A percentile compares a stretch with the other conserved stretches of the same genome.
phyloP scores from a whole-genome alignment of 257 asterid genomes.

The Solanum appendiculatum region DNA sequence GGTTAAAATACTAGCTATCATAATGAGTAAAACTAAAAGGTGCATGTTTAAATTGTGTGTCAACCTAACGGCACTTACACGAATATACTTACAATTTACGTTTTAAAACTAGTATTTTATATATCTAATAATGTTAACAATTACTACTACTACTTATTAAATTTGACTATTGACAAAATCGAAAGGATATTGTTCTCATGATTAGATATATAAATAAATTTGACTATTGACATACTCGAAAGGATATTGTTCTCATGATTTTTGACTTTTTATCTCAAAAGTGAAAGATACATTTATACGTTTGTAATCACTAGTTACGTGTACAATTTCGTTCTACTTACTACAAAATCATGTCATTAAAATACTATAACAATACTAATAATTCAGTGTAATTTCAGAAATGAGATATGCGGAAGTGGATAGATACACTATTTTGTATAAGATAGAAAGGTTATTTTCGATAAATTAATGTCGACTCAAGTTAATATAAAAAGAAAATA shows the following conservation, averaged over 20 bases:
- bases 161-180: background rate
- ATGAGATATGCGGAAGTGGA: too few species aligned
- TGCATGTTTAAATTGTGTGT: background rate
- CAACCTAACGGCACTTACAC: background rate
- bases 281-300: background rate
- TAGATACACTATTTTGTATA: background rate
- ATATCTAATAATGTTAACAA: background rate
- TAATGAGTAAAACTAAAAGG: background rate
- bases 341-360: background rate
- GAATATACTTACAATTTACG: background rate
- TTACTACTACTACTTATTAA: background rate
- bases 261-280: background rate
- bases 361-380: background rate
- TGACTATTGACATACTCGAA: background rate
- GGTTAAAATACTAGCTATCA: background rate
- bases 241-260: background rate
- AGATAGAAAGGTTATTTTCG: background rate
- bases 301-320: background rate
- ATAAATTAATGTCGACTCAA: background rate
- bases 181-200: background rate
- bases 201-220: too few species aligned
- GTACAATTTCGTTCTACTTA: background rate
- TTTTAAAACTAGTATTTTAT: background rate
- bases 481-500: background rate
- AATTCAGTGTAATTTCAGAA: too few species aligned